Evolutionary conservation across 768 basidiomycete genomes (phyloP), one percentile per base, ranked within the genome.

Genomic region (Collybia nuda): DNA sequence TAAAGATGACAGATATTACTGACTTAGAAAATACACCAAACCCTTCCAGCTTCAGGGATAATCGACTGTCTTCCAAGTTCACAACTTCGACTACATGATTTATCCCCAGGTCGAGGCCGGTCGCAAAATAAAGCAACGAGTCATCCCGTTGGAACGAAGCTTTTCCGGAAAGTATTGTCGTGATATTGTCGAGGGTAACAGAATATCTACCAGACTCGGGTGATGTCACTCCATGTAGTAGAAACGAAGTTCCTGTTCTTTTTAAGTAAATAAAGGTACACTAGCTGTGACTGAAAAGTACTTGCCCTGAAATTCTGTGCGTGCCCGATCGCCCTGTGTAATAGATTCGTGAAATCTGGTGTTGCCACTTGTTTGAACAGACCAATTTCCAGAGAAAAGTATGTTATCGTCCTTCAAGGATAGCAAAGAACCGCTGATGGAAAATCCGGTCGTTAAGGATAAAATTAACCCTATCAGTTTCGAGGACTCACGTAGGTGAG

Each of bases 51-150:
- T 67, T 66, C 28, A 86, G 41, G 3, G 77, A 73, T 19, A 90
- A 63, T 11, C 75, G 74, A 1, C 70, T 62, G 36, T 80, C 78
- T 52, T 80, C 79, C 32, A 71, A 70, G 62, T 92, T 91, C 23
- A 66, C 67, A 35, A 92, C 67, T 11, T 72, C 61, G 19, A 92
- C 60, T 3, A 69, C 60, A 60, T 92, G 88, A 12, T 57, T 47
- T 6, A 55, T 26, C 44, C 65, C 67, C 12, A 78, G 71, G 56
- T 88, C 72, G 40, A 92, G 75, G 15, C 80, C 81, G 17, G 81
- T 80, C 35, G 79, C 75, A 56, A 77, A 84, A 62, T 83, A 91
- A 9, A 92, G 72, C 3, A 89, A 69, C 9, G 81, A 71, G 50
- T 78, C 62, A 40, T 74, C 63, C 23, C 77, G 67, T 32, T 68